phyloP scores from a whole-genome alignment of 192 early-diverging fungal species.

The Mortierella alpina region DNA sequence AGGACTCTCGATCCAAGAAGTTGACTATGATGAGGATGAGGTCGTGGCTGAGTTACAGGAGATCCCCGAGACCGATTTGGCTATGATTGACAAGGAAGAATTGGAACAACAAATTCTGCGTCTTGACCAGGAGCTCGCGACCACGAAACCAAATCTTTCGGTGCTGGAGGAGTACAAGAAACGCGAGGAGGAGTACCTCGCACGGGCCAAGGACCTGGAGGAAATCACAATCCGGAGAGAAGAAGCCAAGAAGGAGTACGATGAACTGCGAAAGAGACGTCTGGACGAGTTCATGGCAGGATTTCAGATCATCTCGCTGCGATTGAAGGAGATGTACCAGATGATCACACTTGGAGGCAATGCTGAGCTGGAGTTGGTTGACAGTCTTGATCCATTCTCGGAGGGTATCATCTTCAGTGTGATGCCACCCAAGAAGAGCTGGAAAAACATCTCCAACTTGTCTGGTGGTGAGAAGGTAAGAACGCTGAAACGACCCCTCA shows the following conservation, averaged over 20 bases:
- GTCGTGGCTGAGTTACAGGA: conserved; percentile 62
- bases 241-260: conserved; percentile 76
- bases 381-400: conserved; percentile 97
- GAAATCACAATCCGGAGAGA: conserved; percentile 80
- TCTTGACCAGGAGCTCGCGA: conserved; percentile 72
- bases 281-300: conserved; percentile 96
- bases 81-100: conserved; percentile 69
- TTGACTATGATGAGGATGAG: conserved; percentile 56
- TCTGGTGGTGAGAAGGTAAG: conserved; percentile 99
- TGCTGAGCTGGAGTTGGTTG: conserved; percentile 97
- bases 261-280: conserved; percentile 79
- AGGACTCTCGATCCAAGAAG: conserved; percentile 66
- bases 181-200: conserved; percentile 79
- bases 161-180: conserved; percentile 90
- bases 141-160: conserved; percentile 84
- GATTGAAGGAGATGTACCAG: conserved; percentile 99
- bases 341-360: conserved; percentile 99
- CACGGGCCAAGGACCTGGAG: conserved; percentile 80
- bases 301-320: conserved; percentile 91
- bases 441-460: conserved; percentile 99
- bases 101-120: conserved; percentile 78
- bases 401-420: conserved; percentile 99
- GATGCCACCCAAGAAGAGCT: conserved; percentile 99
- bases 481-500: background rate
- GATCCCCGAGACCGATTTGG: conserved; percentile 73